phyloP scores from a whole-genome alignment of 2,329 filamentous ascomycete genomes.

The Neoarthrinium moseri region DNA sequence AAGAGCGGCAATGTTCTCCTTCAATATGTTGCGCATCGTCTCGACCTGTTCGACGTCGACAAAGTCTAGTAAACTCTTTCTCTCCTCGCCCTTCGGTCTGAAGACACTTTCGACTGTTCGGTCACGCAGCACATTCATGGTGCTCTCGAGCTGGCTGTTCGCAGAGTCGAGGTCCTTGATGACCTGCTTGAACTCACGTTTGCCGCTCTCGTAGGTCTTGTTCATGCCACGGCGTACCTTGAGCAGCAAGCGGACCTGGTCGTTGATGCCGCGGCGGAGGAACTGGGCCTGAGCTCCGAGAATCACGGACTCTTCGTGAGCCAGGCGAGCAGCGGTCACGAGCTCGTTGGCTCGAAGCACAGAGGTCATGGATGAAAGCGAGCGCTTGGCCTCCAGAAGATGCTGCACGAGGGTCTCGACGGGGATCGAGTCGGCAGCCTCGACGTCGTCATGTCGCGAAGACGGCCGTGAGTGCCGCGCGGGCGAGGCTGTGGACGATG shows the following conservation, averaged over 20 bases:
- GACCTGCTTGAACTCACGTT: constrained; percentile 59
- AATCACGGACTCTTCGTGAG: constrained; percentile 76
- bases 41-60: constrained; percentile 72
- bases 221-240: constrained; percentile 51
- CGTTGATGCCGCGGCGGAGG: constrained; percentile 58
- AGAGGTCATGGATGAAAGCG: constrained; percentile 77
- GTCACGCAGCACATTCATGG: constrained; percentile 62
- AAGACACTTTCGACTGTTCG: constrained; percentile 65
- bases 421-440: constrained; percentile 38
- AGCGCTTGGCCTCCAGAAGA: constrained; percentile 83
- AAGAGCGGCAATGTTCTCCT: constrained; percentile 68
- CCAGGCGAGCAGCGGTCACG: constrained; percentile 70
- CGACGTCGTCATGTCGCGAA: constrained; percentile 29
- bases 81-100: constrained; percentile 55
- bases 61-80: constrained; percentile 70
- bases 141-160: constrained; percentile 62
- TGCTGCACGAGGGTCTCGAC: constrained; percentile 81
- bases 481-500: constrained; percentile 17
- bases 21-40: constrained; percentile 63
- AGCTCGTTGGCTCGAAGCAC: constrained; percentile 87
- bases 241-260: constrained; percentile 52
- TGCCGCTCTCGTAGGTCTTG: constrained; percentile 55
- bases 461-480: constrained; percentile 19
- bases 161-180: constrained; percentile 66
- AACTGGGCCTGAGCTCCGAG: constrained; percentile 70